phyloP scores from a whole-genome alignment of 2,329 filamentous ascomycete species.

The Trichoderma breve region DNA sequence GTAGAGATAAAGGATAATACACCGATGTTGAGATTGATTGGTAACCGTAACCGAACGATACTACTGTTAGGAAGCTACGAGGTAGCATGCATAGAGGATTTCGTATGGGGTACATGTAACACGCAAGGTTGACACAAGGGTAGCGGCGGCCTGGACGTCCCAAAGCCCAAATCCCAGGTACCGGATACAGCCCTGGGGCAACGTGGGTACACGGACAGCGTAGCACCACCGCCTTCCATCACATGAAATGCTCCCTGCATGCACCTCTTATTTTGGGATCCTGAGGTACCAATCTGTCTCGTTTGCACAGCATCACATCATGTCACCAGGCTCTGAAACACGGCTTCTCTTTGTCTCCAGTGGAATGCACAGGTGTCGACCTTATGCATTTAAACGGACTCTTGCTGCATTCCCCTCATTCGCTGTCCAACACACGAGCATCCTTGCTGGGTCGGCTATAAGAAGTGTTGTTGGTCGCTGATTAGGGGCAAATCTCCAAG shows the following conservation, averaged over 20 bases:
- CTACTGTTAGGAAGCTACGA: not conserved
- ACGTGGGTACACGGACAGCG: not conserved
- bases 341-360: not conserved
- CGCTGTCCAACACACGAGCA: not conserved
- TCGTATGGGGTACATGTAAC: not conserved
- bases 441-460: not conserved
- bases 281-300: not conserved
- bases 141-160: not conserved
- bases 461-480: constrained; percentile 2
- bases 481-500: not conserved
- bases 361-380: not conserved
- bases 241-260: not conserved
- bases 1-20: not conserved
- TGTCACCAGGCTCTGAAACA: not conserved
- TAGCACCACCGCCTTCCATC: not conserved
- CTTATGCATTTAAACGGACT: not conserved
- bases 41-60: not conserved
- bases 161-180: not conserved
- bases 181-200: not conserved
- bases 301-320: not conserved
- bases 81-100: not conserved
- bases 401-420: not conserved
- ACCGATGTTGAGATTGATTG: not conserved
- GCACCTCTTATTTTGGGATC: not conserved
- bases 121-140: not conserved